Base-by-base conservation (phyloP, 2,329 filamentous ascomycete species). In the Diaporthe ampelina region DNA sequence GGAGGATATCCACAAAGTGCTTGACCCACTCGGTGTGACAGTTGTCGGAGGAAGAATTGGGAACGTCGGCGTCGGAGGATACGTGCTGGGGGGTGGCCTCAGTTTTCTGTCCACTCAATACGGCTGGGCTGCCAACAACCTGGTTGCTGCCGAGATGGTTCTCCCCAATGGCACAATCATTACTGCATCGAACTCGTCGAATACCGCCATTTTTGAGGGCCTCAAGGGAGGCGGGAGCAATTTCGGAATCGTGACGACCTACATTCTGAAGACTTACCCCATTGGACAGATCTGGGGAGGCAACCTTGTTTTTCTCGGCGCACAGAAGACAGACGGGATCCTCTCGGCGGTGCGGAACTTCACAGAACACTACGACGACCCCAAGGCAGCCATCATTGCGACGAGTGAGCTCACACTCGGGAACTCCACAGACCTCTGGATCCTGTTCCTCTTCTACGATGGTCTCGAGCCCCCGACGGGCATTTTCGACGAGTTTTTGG, bases 371-470 rank as follows among this genome's bases (percentile, higher is more conserved):
- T 89, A 90, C 78, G 82, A 85, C 0, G 90, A 92, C 77, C 84
- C 87, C 74, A 91, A 91, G 79, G 91, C 90, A 0, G 89, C 86
- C 17, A 86, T 92, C 59, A 92, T 92, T 76, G 80, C 89, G 61
- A 92, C 89, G 0, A 85, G 86, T 3, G 85, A 90, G 77, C 83
- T 87, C 21, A 85, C 85, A 0, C 76, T 82, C 4, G 79, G 84
- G 3, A 83, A 84, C 15, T 74, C 86, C 0, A 77, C 90, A 61
- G 84, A 91, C 75, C 83, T 88, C 26, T 91, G 89, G 88, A 85
- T 90, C 73, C 81, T 93, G 74, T 92, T 92, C 80, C 79, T 91
- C 48, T 92, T 91, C 82, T 92, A 92, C 79, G 89, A 93, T 79
- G 91, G 88, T 1, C 85, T 86, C 0, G 80, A 82, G 68, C 86